Evolutionary conservation across 192 early-diverging fungal species (phyloP), one percentile per base, ranked within the genome.

Genomic region (Mortierella claussenii): DNA sequence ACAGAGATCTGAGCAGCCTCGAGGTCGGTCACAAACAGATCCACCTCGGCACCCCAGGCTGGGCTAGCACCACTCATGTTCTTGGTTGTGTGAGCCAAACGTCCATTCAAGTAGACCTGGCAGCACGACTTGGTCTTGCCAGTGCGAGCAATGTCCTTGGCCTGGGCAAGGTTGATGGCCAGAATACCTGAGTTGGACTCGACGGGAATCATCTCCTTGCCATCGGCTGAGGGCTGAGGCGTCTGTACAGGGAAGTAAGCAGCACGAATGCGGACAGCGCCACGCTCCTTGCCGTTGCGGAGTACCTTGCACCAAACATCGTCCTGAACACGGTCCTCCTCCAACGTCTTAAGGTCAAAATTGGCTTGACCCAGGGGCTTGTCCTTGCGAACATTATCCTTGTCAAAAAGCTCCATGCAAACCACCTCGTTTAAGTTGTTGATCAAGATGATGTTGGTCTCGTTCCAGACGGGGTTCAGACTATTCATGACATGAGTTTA

Each of bases 381-480:
- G 78, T 96, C 92, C 69, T 90, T 88, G 55, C 83, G 79, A n/a
- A 91, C 71, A 34, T 83, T 85, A 65, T 97, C 92, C 68, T 85
- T 88, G 83, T 99, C 95, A 60, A 89, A 87, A 56, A 97, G 78
- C 65, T 96, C 90, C 44, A 97, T 82, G 55, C 83, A 79, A 18
- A 99, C 75, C 30, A 84, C 82, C 46, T 96, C 94, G 9, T 89
- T 85, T 59, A 89, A 76, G 69, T 86, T 92, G 46, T 90, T 90
- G 55, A 99, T 80, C 36, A 96, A 75, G 44, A 98, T 79, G 34
- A 83, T 85, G 53, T 89, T 74, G 18, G 89, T 94, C 68, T 97
- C 89, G 57, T 94, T 85, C 94, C 95, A 99, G 48, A 88, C 80
- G 49, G 97, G 96, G 68, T 94, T 86, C 60, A 82, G 59, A 2